These are phyloP conservation scores for Obba rivulosa DNA, from an alignment of 768 basidiomycete species.

Conservation along the genomic window DNA sequence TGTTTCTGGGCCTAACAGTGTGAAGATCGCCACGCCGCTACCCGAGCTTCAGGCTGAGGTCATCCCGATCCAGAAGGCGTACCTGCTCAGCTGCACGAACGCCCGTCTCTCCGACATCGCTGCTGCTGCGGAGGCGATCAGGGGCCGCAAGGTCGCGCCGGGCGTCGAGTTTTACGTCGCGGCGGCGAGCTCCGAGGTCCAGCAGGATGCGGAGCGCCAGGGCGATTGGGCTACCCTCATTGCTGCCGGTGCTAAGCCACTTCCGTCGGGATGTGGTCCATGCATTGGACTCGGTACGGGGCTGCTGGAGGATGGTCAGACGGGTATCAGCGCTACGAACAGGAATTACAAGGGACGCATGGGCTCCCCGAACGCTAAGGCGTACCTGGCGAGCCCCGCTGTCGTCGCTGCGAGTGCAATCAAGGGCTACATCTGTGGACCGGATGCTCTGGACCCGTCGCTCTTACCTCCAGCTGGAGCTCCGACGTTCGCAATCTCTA, in stretches of 20 bases:
- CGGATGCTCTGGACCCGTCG: conserved; percentile 56
- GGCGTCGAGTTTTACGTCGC: conserved; percentile 98
- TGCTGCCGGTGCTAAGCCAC: conserved; percentile 83
- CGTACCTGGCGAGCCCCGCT: conserved; percentile 94
- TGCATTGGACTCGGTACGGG: conserved; percentile 96
- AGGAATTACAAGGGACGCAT: conserved; percentile 99
- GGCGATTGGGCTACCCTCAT: conserved; percentile 90
- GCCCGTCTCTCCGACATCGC: conserved; percentile 93
- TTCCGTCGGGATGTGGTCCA: conserved; percentile 96
- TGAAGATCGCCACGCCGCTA: conserved; percentile 93
- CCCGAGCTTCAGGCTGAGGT: conserved; percentile 69
- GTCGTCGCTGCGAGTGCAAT: conserved; percentile 96
- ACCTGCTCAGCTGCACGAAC: conserved; percentile 97
- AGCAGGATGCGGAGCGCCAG: conserved; percentile 76
- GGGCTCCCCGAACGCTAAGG: conserved; percentile 92
- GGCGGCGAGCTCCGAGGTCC: conserved; percentile 88
- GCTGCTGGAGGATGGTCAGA: conserved; percentile 88
- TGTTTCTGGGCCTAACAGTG: conserved; percentile 95
- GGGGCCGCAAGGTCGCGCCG: conserved; percentile 72
- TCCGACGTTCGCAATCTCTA: conserved; percentile 54
- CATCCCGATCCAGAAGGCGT: conserved; percentile 92
- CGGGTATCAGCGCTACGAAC: conserved; percentile 97
- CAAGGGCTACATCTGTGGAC: conserved; percentile 86
- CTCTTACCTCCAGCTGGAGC: conserved; percentile 44
- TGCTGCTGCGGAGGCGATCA: conserved; percentile 86